phyloP scores from a whole-genome alignment of 2,329 filamentous ascomycete species.

The Trichoderma sp. region DNA sequence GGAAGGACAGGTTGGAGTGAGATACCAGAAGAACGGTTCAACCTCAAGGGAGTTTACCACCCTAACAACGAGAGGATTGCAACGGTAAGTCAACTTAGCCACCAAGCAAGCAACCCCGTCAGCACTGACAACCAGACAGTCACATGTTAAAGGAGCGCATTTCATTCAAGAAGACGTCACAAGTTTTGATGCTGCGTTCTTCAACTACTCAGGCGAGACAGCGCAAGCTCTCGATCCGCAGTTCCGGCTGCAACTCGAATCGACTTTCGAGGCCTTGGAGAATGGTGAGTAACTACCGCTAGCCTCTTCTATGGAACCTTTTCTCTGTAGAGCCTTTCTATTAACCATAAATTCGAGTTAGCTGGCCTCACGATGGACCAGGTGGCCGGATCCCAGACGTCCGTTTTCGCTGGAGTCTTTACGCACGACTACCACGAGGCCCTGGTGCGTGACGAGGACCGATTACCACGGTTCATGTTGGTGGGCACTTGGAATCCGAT shows the following conservation, averaged over 20 bases:
- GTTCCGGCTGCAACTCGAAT: constrained; percentile 1
- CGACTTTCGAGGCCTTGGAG: neutral
- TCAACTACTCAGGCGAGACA: neutral
- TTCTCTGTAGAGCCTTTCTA: neutral
- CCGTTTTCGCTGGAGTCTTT: constrained; percentile 2
- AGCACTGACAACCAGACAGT: neutral
- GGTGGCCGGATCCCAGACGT: neutral
- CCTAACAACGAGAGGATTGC: constrained; percentile 22
- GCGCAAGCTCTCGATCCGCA: constrained; percentile 12
- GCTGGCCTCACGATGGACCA: constrained; percentile 5
- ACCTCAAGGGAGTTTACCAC: constrained; percentile 24
- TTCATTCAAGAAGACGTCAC: constrained; percentile 9
- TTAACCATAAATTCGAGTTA: neutral
- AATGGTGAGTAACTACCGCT: neutral
- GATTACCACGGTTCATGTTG: neutral
- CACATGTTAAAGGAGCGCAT: constrained; percentile 25
- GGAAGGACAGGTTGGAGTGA: constrained; percentile 21
- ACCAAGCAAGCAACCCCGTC: too few relatives aligned
- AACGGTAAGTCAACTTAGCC: neutral
- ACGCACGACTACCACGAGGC: neutral
- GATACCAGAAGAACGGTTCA: constrained; percentile 23
- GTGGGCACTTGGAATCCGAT: neutral
- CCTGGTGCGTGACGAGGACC: neutral
- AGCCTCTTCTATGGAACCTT: neutral
- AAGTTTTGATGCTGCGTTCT: constrained; percentile 16